Base-by-base conservation (phyloP, 768 basidiomycete genomes). In the Polyporus arcularius region DNA sequence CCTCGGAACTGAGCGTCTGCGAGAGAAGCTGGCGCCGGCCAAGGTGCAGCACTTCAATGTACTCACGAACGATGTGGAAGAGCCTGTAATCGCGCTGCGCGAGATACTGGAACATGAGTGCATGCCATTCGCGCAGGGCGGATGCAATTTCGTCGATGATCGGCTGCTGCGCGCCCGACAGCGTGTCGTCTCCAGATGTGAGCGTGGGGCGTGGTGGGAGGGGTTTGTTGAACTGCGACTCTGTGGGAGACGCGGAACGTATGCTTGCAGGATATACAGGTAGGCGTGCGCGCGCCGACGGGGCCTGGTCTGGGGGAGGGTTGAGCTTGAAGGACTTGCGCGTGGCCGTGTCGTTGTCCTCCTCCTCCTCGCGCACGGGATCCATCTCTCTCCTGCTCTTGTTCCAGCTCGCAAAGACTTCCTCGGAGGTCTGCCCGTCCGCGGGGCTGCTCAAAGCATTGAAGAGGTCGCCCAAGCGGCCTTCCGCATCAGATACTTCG, bases 141-240 rank as follows among this genome's bases (percentile, higher is more conserved):
- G 94, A 96, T 0, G 96, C 93, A 65, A 98, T 96, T 78, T 98
- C 96, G 75, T 98, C 96, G 53, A 98, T 86, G 70, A 98, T 89
- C 10, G 96, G 96, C 70, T 97, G 95, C 2, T 73, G 77, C 21
- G 81, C 79, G 10, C 96, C 96, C 0, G 89, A 88, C 4, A 84
- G 81, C 2, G 96, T 98, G 67, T 98, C 96, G 71, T 97, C 96
- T 40, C 93, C 94, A 10, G 94, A 92, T 64, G 95, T 96, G 50
- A 98, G 82, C n/a, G 90, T 92, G 6, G 96, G 96, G 46, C 97
- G 85, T 3, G 94, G 95, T 9, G 94, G 94, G 5, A 89, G 78
- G 1, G 88, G 89, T 71, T 94, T 92, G 66, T 82, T 70, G 15
- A 83, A 75, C 49, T 86, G 84, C 32, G 88, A 85, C 32, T 85